Base-by-base conservation (phyloP, 768 basidiomycete genomes). In the Cystofilobasidium capitatum region DNA sequence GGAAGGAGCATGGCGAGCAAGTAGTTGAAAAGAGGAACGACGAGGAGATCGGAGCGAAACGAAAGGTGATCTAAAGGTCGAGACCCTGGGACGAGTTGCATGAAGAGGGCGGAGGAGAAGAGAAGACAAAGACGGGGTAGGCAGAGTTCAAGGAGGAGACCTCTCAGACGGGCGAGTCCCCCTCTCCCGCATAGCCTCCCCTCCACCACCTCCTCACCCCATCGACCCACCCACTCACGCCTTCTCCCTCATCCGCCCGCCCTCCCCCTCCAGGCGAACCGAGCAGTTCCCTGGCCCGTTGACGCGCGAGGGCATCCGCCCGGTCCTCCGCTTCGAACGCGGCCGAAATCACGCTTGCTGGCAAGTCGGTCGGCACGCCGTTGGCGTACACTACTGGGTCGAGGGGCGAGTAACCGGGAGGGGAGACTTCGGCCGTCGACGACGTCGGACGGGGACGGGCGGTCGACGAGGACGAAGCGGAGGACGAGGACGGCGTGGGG, bases 321-420 rank as follows among this genome's bases (percentile, higher is more conserved):
- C 66, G 51, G 20, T 68, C 66, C 49, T 60, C 66, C 8, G 66
- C 66, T 36, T 68, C 68, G 33, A 69, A 64, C 20, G 68, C 68
- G 57, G 68, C 68, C 22, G 36, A 40, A 44, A 69, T 69, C 62
- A 69, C 59, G 22, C 55, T 49, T 13, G 68, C 68, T 16, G 68
- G 68, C 20, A 69, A 58, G 45, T 69, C 68, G 20, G 68, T 64
- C 37, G 63, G 68, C 3, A 69, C 68, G 29, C 68, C 68, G n/a
- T 24, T 45, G 2, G 68, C 62, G 57, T 69, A 69, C 26, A 59
- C 58, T 36, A 59, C 57, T 20, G 62, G 62, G 51, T 69, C 68
- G 39, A 69, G 62, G 14, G 68, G 68, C 63, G 62, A 64, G 31
- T 69, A 69, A 20, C 35, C 35, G 6, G 68, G 68, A 6, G 68